A percentile compares a stretch with the other conserved stretches of the same genome.
phyloP scores from a whole-genome alignment of 2,329 filamentous ascomycete species.

The Aspergillus niger region DNA sequence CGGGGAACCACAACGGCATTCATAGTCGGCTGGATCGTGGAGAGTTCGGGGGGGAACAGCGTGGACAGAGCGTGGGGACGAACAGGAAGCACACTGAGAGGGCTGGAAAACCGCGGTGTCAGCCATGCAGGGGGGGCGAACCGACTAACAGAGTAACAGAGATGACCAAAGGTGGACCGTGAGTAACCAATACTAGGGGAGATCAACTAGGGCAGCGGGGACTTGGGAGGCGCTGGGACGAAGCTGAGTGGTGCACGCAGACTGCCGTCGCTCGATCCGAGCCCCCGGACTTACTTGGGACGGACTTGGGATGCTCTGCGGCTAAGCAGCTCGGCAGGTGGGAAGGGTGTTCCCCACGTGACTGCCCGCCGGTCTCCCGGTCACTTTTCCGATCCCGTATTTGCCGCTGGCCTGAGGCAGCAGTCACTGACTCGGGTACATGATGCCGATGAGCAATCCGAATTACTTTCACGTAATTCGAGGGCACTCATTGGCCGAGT shows the following conservation, averaged over 20 bases:
- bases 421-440: too few species aligned
- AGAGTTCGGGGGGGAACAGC: conserved; percentile 4
- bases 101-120: background rate
- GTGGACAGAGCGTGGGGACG: conserved; percentile 9
- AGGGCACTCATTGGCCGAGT: too few species aligned
- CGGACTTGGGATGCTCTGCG: conserved; percentile 1
- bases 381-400: too few species aligned
- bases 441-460: too few species aligned
- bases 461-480: too few species aligned
- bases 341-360: conserved; percentile 29
- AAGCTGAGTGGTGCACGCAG: background rate
- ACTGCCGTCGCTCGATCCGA: conserved; percentile 34
- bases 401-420: too few species aligned
- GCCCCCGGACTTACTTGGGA: conserved; percentile 21
- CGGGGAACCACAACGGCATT: conserved; percentile 40
- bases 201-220: conserved; percentile 12
- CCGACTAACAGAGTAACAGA: too few species aligned
- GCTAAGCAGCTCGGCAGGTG: conserved; percentile 33
- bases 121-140: background rate
- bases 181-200: background rate
- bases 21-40: conserved; percentile 35
- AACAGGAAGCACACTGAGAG: background rate
- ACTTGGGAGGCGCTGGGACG: conserved; percentile 6
- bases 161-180: background rate
- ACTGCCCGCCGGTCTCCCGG: conserved; percentile 25